Evolutionary conservation across 371 early-diverging fungal genomes (phyloP), one percentile per base, ranked within the genome.

Genomic region (Syncephalis plumigaleata): DNA sequence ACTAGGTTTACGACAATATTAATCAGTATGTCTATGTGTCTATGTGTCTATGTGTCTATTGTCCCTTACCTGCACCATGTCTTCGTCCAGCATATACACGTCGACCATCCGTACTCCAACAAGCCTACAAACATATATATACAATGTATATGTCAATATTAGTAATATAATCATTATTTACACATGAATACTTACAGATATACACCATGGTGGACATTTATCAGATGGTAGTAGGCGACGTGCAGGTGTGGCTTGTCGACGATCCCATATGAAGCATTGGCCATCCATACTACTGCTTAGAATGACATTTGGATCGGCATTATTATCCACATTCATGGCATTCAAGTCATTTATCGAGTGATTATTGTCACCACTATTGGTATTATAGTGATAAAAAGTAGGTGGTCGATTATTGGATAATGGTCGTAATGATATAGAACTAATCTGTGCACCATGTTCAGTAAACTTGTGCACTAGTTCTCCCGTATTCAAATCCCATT

Each of bases 401-500:
- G 46, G 46, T 61, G 1, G 59, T 42, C 39, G 45, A 25, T 7
- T 50, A 49, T 24, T 17, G 43, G n/a, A 56, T 0, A 60, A 49
- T 0, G 95, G 91, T 36, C 75, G 84, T 48, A 80, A 84, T 21
- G 70, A 59, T 2, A 79, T 55, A 0, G 83, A 75, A 16, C 86
- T 79, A 37, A 95, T 68, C 48, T 90, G 92, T 0, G 93, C 80
- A 20, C 62, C 68, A 52, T 85, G 81, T 21, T 81, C 81, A 3
- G 62, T 53, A 58, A 79, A 88, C 1, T 65, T 65, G 7, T 81
- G 70, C n/a, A 81, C 67, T 0, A 79, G 46, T 1, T 60, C 50
- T 3, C 97, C 97, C 3, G 69, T 75, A 40, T 96, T 73, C 13
- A 94, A 69, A 59, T 91, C 90, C 95, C 95, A 94, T 60, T 83